Base-by-base conservation (phyloP, 495 filamentous ascomycete species). In the Aspergillus egyptiacus region DNA sequence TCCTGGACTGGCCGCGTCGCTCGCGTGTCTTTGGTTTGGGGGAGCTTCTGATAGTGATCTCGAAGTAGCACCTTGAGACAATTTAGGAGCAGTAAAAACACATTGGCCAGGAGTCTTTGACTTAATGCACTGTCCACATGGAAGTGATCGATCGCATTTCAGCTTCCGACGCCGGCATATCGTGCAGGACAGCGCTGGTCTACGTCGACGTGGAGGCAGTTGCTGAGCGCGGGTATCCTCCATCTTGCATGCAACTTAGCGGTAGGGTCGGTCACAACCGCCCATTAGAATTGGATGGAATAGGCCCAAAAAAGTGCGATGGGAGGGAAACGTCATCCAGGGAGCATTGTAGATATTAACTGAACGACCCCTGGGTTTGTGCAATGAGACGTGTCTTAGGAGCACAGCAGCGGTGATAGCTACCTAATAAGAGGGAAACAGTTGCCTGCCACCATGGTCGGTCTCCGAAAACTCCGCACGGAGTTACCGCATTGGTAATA, bases 121-220 rank as follows among this genome's bases (percentile, higher is more conserved):
- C 50, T 82, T 80, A 30, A 69, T 58, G 58, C 83, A 86, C 57
- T 85, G 83, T 27, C 76, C 75, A 52, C 83, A 86, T 17, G 83
- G 82, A 38, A 78, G 76, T 23, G 70, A 68, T 23, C 82, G 79
- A 59, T 86, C 81, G 65, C 83, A 87, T 62, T 82, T 85, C 53
- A 86, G 74, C 65, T 87, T 87, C 46, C 82, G 74, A 25, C 77
- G 73, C 46, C 83, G 77, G 53, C 83, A 87, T 48, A 73, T 60
- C 14, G 68, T 71, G 47, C 71, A 73, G 20, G 69, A 65, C 24
- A 71, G 57, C 5, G 68, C 63, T 43, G 68, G 67, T 43, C 70
- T 56, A 36, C 68, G 67, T 8, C 70, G 64, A 10, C 65, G 56
- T 27, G 64, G 61, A 13, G 61, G 40, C 14, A 51, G 53, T 58